phyloP scores from a whole-genome alignment of 257 asterid genomes.

The Nicotiana obtusifolia region DNA sequence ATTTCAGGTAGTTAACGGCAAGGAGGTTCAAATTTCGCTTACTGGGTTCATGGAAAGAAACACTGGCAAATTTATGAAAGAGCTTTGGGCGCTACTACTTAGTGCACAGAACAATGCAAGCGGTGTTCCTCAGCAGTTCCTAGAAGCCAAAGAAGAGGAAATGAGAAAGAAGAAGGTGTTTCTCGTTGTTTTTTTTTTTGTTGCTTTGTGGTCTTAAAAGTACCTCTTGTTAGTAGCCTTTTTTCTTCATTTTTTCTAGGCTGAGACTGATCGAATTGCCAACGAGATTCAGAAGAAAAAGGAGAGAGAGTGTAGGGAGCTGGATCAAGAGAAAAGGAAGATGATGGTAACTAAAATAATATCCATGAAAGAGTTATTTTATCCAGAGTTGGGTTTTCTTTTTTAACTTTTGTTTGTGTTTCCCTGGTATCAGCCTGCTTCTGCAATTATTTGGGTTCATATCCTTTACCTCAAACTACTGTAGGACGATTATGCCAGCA shows the following conservation, averaged over 20 bases:
- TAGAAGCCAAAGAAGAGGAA: slow-evolving; percentile 98
- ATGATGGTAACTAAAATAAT: slow-evolving; percentile 50
- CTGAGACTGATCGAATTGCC: slow-evolving; percentile 77
- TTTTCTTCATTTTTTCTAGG: slow-evolving; percentile 37
- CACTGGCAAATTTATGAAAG: slow-evolving; percentile 97
- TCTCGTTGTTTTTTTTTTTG: background rate
- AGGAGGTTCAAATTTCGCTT: slow-evolving; percentile 81
- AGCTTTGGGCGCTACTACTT: slow-evolving; percentile 82
- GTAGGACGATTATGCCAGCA: slow-evolving; percentile 73
- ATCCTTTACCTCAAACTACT: slow-evolving; percentile 96
- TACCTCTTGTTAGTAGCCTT: slow-evolving; percentile 1
- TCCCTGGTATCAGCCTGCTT: slow-evolving; percentile 83
- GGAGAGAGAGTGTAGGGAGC: slow-evolving; percentile 70
- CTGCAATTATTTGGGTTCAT: slow-evolving; percentile 98
- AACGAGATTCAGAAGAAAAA: slow-evolving; percentile 69
- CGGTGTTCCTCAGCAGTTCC: slow-evolving; percentile 94
- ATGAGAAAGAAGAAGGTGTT: slow-evolving; percentile 69
- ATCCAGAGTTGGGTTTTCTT: slow-evolving; percentile 27
- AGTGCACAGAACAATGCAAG: slow-evolving; percentile 90
- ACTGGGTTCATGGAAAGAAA: slow-evolving; percentile 99
- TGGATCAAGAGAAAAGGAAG: slow-evolving; percentile 52
- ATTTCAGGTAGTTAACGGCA: slow-evolving; percentile 86
- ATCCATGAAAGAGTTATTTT: slow-evolving; percentile 51
- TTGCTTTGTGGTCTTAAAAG: background rate
- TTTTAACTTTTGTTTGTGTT: slow-evolving; percentile 50